Evolutionary conservation across 2,329 filamentous ascomycete genomes (phyloP), one percentile per base, ranked within the genome.

Genomic region (Fusarium newnesense): DNA sequence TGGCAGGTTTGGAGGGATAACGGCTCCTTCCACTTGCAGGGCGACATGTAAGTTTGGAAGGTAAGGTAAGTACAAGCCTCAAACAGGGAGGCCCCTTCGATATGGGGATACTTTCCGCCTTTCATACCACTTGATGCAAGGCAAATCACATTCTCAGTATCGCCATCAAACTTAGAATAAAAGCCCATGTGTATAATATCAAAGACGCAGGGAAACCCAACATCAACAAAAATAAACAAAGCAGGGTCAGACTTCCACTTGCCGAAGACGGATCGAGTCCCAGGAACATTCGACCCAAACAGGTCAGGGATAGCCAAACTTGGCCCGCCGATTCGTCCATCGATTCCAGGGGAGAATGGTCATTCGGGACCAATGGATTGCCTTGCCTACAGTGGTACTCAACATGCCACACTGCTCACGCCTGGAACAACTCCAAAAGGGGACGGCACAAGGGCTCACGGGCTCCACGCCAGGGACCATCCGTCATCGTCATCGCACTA

Each of bases 271-370:
- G 71, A 68, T 72, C 59, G 39, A 69, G 64, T 65, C 43, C 68
- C 71, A 74, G 67, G 63, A 72, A 74, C 70, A 74, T 67, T 74
- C 67, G 58, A 74, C 67, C 67, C 46, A 74, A 73, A 72, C 39
- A 52, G 69, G 50, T 36, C 73, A 75, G 69, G 75, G 75, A 76
- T 75, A 24, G 54, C 60, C 67, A 69, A 64, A 69, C 65, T 58
- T 52, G 67, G 52, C 67, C 67, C 60, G 65, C 67, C 67, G 58
- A 69, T 69, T 69, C 67, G 67, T 44, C 65, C 65, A 73, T 67
- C 50, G 61, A 61, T 64, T 73, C 62, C 68, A 70, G 66, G 75
- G 73, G 63, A 60, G 70, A 57, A 70, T 64, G 60, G 66, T 50
- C 60, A 61, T 59, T 62, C 42, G 71, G 66, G 67, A 70, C 59